Base-by-base conservation (phyloP, 371 early-diverging fungal species). In the Actinomortierella ambigua region DNA sequence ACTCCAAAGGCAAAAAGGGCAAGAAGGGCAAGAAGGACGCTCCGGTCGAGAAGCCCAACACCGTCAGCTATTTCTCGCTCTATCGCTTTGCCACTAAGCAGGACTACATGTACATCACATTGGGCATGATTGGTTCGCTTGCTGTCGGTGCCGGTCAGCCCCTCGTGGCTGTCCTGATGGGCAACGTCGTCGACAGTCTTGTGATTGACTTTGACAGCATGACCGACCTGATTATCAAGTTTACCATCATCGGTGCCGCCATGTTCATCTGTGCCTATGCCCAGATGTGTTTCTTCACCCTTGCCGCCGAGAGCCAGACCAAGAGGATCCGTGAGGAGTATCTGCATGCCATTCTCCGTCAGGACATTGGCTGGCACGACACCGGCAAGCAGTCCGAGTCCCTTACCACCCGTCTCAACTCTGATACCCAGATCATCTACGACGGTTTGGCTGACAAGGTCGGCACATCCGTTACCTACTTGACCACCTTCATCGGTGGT, bases 331-430 rank as follows among this genome's bases (percentile, higher is more conserved):
- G 92, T 3, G 79, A 83, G 59, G 54, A 58, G 9, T 93, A 90
- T 53, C 87, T 94, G 34, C 82, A 81, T 46, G 79, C 95, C 1
- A 85, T 95, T 40, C 76, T 98, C 42, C 85, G 91, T 44, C 96
- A 97, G 75, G 93, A 97, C 26, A 82, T 95, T 65, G 91, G 86
- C 26, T 98, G 92, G 91, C 95, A 94, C 69, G 98, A 98, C 61
- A 84, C 80, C 29, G 82, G 86, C 57, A 85, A 86, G 71, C 73
- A 85, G 73, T 88, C 91, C 34, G 89, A 89, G 47, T 73, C 73
- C 1, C 81, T 92, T 28, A 90, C 89, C 8, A 88, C 90, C 20
- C 84, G 90, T 34, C 79, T 92, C n/a, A 85, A 90, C 49, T 81
- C 86, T 69, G 87, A 94, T 79, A 85, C 88, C 46, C 80, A 92